phyloP scores from a whole-genome alignment of 495 filamentous ascomycete genomes.

The Aspergillus asperescens region DNA sequence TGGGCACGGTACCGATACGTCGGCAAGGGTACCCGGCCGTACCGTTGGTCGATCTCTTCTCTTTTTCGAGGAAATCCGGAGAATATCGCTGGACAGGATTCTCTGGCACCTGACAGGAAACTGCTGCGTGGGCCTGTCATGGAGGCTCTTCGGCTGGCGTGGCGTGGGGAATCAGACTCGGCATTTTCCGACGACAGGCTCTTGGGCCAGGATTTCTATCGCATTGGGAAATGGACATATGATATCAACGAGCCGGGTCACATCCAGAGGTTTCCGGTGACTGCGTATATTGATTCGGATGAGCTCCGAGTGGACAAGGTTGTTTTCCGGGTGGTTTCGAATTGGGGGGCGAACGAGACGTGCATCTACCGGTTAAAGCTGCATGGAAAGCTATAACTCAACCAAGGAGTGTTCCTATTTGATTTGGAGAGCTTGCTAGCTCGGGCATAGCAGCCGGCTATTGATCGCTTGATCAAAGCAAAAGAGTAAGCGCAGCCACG shows the following conservation, averaged over 20 bases:
- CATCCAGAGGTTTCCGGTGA: constrained; percentile 34
- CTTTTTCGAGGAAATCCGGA: not conserved
- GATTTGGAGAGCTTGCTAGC: too few relatives aligned
- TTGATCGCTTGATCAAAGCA: not conserved
- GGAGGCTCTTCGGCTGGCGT: constrained; percentile 26
- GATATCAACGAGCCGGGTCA: constrained; percentile 29
- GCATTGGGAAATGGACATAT: constrained; percentile 43
- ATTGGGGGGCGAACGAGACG: constrained; percentile 43
- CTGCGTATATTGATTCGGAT: constrained; percentile 32
- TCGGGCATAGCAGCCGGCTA: too few relatives aligned
- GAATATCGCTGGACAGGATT: constrained; percentile 8
- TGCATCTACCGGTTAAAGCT: constrained; percentile 46
- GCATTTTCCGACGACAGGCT: constrained; percentile 33
- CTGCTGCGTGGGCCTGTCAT: constrained; percentile 31
- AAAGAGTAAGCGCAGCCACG: not conserved
- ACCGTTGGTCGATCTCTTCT: not conserved
- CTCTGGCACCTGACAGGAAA: constrained; percentile 14
- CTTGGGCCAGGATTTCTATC: constrained; percentile 37
- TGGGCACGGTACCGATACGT: constrained; percentile 37
- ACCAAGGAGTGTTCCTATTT: too few relatives aligned
- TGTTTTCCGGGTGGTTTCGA: constrained; percentile 42
- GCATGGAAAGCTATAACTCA: constrained; percentile 26
- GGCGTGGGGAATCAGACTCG: constrained; percentile 21
- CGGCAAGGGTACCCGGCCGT: not conserved
- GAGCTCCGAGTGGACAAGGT: constrained; percentile 37